These are phyloP conservation scores for Tephrocybe sp. DNA, from an alignment of 768 basidiomycete species.

Conservation along the genomic window DNA sequence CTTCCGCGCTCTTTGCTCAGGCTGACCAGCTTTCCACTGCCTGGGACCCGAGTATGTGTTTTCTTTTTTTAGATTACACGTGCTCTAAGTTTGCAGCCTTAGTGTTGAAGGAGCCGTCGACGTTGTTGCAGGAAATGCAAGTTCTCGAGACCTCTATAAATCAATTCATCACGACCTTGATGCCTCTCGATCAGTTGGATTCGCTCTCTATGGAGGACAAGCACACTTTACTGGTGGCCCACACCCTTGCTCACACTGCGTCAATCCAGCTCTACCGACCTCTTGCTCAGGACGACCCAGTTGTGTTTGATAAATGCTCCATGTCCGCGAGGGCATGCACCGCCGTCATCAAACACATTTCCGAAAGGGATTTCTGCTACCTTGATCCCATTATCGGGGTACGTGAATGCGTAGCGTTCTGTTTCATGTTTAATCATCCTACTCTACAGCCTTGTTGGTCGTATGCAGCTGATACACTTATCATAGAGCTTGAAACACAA, in stretches of 20 bases:
- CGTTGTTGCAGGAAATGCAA: conserved; percentile 58
- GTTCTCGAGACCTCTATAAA: conserved; percentile 63
- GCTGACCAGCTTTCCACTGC: conserved; percentile 60
- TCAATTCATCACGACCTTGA: conserved; percentile 62
- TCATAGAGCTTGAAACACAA: conserved; percentile 63
- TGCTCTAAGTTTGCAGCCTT: neutral
- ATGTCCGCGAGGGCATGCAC: conserved; percentile 62
- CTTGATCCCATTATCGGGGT: conserved; percentile 82
- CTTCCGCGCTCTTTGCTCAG: conserved; percentile 71
- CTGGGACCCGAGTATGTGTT: conserved; percentile 58
- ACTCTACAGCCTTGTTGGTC: conserved; percentile 67
- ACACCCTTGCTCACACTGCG: conserved; percentile 68
- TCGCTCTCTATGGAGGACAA: conserved; percentile 56
- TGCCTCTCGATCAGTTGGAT: conserved; percentile 66
- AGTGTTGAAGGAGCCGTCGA: conserved; percentile 46
- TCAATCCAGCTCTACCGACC: conserved; percentile 65
- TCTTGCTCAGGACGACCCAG: conserved; percentile 57
- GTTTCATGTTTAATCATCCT: conserved; percentile 7
- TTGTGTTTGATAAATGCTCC: conserved; percentile 67
- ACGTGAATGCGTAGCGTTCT: conserved; percentile 26
- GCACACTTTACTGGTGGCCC: conserved; percentile 55
- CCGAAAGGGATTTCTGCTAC: conserved; percentile 65
- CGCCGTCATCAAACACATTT: conserved; percentile 59
- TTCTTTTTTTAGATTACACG: neutral
- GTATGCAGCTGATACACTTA: conserved; percentile 62